These are phyloP conservation scores for Aspergillus persii DNA, from an alignment of 2,329 filamentous ascomycete genomes.

Conservation along the genomic window DNA sequence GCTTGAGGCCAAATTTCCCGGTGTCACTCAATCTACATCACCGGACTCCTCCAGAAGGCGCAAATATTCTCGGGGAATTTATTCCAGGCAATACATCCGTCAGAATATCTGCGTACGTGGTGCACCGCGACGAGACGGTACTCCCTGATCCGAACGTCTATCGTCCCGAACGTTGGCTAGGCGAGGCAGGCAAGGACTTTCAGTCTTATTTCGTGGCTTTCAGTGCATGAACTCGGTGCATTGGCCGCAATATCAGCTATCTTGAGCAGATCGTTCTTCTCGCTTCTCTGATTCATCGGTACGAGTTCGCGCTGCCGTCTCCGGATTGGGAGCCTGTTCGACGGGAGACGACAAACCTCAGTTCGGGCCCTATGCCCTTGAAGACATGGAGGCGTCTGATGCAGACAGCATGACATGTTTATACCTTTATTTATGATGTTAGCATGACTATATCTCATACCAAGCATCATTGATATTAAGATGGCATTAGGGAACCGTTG, in stretches of 20 bases:
- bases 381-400: slow-evolving; percentile 9
- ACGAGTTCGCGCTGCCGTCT: slow-evolving; percentile 39
- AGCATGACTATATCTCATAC: too few species aligned
- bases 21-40: slow-evolving; percentile 42
- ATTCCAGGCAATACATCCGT: slow-evolving; percentile 42
- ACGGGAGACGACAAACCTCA: slow-evolving; percentile 16
- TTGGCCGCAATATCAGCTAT: slow-evolving; percentile 41
- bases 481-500: too few species aligned
- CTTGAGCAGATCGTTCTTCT: slow-evolving; percentile 48
- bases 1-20: slow-evolving; percentile 42
- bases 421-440: too few species aligned
- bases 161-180: slow-evolving; percentile 42
- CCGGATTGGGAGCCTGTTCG: slow-evolving; percentile 28
- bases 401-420: too few species aligned
- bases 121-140: slow-evolving; percentile 34
- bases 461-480: too few species aligned
- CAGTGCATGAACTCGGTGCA: slow-evolving; percentile 35
- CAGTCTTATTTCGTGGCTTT: slow-evolving; percentile 42
- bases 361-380: slow-evolving; percentile 14
- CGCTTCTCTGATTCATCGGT: slow-evolving; percentile 44
- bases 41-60: slow-evolving; percentile 44
- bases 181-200: slow-evolving; percentile 33
- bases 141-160: slow-evolving; percentile 36
- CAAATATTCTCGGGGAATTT: slow-evolving; percentile 28
- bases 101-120: slow-evolving; percentile 40